Percentiles rank a stretch among this genome's conserved stretches.
These are phyloP conservation scores for Somion occarium DNA, from an alignment of 1,284 basidiomycete species.

Conservation along the genomic window DNA sequence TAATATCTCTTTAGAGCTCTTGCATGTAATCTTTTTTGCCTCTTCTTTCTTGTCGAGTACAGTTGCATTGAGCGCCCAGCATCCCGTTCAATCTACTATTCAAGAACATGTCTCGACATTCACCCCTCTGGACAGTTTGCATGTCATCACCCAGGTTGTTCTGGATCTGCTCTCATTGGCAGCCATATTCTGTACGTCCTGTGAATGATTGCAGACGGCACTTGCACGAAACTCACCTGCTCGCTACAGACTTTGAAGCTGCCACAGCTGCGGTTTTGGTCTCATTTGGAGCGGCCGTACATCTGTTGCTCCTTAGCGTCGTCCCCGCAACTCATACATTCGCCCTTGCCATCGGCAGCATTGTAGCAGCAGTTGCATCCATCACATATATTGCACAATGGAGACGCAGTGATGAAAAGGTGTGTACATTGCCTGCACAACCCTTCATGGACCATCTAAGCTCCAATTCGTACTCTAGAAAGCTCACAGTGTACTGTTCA, in stretches of 20 bases:
- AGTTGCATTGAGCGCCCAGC: constrained; percentile 1
- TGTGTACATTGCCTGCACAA: no score
- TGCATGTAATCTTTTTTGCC: constrained; percentile 17
- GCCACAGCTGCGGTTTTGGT: constrained; percentile 16
- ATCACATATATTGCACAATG: background rate
- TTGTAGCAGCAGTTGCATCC: constrained; percentile 14
- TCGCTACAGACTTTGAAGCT: constrained; percentile 18
- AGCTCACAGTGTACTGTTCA: background rate
- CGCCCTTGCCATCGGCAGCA: constrained; percentile 14
- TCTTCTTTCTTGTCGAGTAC: constrained; percentile 12
- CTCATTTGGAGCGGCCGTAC: constrained; percentile 13
- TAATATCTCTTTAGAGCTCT: constrained; percentile 9
- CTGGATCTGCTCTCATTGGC: constrained; percentile 14
- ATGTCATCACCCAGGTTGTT: constrained; percentile 11
- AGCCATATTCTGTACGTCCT: constrained; percentile 18
- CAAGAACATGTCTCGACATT: background rate
- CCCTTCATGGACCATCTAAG: no score
- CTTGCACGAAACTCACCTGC: no score
- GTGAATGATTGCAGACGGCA: background rate
- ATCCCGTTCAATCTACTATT: background rate
- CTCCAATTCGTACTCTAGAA: background rate
- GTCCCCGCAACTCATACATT: constrained; percentile 6
- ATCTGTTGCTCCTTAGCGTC: constrained; percentile 13
- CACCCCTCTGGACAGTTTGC: constrained; percentile 4
- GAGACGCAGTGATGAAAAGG: background rate